A percentile compares a stretch with the other conserved stretches of the same genome.
Conservation (phyloP, 106 monocot genomes). For the Agapanthus africanus region DNA sequence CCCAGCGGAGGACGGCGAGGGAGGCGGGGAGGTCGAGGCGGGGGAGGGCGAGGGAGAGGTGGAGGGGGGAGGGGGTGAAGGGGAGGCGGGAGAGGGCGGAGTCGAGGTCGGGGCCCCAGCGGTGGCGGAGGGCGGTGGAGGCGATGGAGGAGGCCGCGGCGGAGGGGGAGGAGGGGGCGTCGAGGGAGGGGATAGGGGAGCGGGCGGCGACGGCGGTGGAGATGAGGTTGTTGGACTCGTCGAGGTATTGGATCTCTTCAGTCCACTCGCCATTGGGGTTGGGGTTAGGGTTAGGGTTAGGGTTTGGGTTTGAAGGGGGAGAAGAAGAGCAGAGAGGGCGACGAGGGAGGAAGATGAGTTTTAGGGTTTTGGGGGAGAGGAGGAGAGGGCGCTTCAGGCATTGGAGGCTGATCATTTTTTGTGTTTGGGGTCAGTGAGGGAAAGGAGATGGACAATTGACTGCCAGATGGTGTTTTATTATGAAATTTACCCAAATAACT, state of each 20-base stretch:
- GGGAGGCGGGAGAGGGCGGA: constrained; percentile 21
- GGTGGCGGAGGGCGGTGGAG: constrained; percentile 25
- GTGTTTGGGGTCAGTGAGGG: neutral
- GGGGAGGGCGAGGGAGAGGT: constrained; percentile 22
- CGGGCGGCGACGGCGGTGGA: constrained; percentile 46
- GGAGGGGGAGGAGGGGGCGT: constrained; percentile 20
- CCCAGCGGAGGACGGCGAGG: constrained; percentile 76
- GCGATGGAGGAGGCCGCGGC: constrained; percentile 26
- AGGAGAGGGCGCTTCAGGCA: neutral
- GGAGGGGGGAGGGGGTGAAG: constrained; percentile 11
- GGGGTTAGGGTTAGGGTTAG: no score
- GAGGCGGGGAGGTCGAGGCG: constrained; percentile 33
- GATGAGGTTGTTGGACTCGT: constrained; percentile 61
- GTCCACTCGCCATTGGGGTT: constrained; percentile 23
- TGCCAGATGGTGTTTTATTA: no score
- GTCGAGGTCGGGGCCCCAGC: constrained; percentile 27
- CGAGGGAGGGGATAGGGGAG: constrained; percentile 22
- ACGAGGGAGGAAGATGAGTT: neutral
- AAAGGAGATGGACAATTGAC: no score
- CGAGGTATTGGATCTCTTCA: constrained; percentile 53
- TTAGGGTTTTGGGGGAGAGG: neutral
- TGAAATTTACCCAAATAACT: no score
- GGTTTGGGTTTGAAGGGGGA: no score
- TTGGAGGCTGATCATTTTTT: constrained; percentile 1
- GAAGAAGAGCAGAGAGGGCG: neutral